These are phyloP conservation scores for Mycena rosella DNA, from an alignment of 768 basidiomycete genomes.

Conservation along the genomic window DNA sequence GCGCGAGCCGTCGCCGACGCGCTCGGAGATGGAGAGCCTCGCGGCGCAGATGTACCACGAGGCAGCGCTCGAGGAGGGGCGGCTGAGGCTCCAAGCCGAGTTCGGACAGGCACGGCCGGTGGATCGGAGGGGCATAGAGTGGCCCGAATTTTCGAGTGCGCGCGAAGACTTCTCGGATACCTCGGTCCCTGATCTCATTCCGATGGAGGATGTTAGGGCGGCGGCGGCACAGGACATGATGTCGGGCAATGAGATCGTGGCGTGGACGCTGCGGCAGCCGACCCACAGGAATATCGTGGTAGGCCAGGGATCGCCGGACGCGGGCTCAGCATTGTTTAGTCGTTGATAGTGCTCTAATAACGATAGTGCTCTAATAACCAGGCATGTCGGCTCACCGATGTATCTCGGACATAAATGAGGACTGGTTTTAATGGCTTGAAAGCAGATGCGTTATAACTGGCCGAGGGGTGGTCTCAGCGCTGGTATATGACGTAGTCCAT, in stretches of 20 bases:
- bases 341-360: too few species aligned
- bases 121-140: not conserved
- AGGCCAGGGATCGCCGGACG: too few species aligned
- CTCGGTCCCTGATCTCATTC: not conserved
- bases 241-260: not conserved
- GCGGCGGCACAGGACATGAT: not conserved
- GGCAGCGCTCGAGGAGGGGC: not conserved
- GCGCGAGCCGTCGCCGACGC: not conserved
- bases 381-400: too few species aligned
- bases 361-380: too few species aligned
- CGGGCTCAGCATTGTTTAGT: too few species aligned
- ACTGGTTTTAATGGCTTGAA: too few species aligned
- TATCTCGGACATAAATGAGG: too few species aligned
- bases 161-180: not conserved
- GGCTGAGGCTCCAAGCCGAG: not conserved
- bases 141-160: not conserved
- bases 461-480: too few species aligned
- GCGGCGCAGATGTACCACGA: not conserved
- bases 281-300: not conserved
- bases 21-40: not conserved
- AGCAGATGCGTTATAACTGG: too few species aligned
- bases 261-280: not conserved
- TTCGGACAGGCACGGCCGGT: not conserved
- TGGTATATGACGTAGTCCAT: too few species aligned
- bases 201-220: too few species aligned